Evolutionary conservation across 805 yeast species (phyloP).

Genomic region (Monosporozyma yasuniensis): DNA sequence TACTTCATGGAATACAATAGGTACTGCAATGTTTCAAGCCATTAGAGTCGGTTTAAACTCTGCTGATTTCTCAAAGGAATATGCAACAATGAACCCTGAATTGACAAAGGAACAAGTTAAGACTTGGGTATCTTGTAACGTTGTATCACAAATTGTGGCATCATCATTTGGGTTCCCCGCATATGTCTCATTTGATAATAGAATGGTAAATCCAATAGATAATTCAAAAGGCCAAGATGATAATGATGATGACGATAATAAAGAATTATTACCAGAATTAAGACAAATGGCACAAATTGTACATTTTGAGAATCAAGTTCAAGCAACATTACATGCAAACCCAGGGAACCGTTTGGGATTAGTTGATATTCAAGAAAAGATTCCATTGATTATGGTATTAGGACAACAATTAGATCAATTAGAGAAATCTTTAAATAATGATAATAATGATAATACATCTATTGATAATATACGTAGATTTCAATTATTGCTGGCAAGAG

Average conservation of each 20-base stretch:
- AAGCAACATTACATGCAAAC: conserved; percentile 63
- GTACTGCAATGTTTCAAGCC: conserved; percentile 87
- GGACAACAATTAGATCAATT: conserved; percentile 68
- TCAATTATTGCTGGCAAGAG: conserved; percentile 59
- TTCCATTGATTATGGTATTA: conserved; percentile 63
- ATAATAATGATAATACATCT: conserved; percentile 6
- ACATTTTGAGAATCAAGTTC: conserved; percentile 75
- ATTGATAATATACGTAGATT: conserved; percentile 64
- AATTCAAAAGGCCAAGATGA: not conserved
- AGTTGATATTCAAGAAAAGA: conserved; percentile 58
- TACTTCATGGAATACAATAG: conserved; percentile 89
- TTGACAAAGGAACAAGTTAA: conserved; percentile 64
- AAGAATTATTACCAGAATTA: conserved; percentile 44
- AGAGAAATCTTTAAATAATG: conserved; percentile 30
- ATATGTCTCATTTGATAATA: conserved; percentile 72
- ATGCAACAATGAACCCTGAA: conserved; percentile 32
- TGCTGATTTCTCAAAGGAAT: conserved; percentile 54
- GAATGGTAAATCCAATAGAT: not conserved
- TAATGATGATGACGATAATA: no score
- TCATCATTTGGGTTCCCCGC: conserved; percentile 93
- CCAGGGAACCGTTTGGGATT: conserved; percentile 56
- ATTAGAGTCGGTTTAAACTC: conserved; percentile 83
- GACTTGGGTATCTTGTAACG: conserved; percentile 91
- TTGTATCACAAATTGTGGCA: conserved; percentile 81
- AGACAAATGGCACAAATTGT: conserved; percentile 74